Evolutionary conservation across 192 early-diverging fungal species (phyloP).

Genomic region (Backusella sp.): DNA sequence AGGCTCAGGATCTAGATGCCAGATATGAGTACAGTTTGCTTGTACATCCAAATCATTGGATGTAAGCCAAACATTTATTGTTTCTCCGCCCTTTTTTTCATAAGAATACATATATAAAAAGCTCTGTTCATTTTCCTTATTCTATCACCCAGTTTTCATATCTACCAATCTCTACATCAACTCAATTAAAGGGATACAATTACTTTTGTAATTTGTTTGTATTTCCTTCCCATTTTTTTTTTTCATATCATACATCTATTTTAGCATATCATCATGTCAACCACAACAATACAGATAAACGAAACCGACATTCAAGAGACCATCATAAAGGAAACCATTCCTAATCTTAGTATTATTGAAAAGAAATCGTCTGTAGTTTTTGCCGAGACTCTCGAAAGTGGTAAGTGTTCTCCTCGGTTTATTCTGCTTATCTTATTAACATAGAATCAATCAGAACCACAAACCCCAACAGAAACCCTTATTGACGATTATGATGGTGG

Average conservation of each 20-base stretch:
- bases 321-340: neutral
- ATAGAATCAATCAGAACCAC: neutral
- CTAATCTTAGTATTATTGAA: neutral
- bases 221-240: neutral
- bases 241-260: neutral
- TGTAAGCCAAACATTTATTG: neutral
- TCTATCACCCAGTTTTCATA: neutral
- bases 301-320: neutral
- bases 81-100: neutral
- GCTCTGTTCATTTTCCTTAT: neutral
- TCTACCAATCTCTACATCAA: neutral
- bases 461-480: neutral
- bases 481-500: conserved; percentile 29
- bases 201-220: neutral
- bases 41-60: neutral
- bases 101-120: neutral
- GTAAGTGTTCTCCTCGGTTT: neutral
- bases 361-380: neutral
- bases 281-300: neutral
- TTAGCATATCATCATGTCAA: neutral
- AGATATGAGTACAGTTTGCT: neutral
- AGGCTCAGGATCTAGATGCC: neutral
- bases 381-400: neutral
- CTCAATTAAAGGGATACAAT: neutral
- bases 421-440: neutral